Conservation (phyloP, 2,329 filamentous ascomycete species). For the Aspergillus bombycis region DNA sequence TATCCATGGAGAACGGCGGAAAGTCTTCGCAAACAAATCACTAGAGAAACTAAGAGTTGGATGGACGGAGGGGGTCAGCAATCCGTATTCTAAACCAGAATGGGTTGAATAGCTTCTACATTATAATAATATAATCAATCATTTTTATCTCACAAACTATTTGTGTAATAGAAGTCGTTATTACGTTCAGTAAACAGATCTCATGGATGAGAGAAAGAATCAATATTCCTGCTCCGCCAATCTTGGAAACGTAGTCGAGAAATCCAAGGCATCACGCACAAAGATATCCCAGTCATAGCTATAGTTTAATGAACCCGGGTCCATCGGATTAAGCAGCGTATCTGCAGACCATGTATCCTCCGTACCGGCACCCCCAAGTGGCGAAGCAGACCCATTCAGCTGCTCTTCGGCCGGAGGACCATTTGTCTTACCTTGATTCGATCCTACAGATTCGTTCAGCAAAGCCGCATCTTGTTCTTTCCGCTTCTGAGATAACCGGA, state of each 20-base stretch:
- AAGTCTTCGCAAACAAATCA: neutral
- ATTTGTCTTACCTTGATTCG: neutral
- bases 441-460: neutral
- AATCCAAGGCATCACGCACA: neutral
- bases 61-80: neutral
- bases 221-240: neutral
- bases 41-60: neutral
- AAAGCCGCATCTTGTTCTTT: neutral
- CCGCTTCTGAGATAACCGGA: neutral
- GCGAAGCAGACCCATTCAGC: neutral
- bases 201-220: neutral
- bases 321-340: neutral
- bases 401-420: neutral
- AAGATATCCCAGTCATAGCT: conserved; percentile 1
- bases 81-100: neutral
- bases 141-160: too few relatives aligned
- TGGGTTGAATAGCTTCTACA: neutral
- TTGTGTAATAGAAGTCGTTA: fast-evolving
- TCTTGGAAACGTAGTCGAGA: neutral
- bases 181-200: neutral
- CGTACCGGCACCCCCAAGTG: neutral
- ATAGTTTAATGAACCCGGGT: neutral
- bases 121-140: neutral
- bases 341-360: neutral
- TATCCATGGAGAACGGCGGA: neutral